Base-by-base conservation (phyloP, 225 moss, liverwort and hornwort species). In the Rhytidiadelphus loreus region DNA sequence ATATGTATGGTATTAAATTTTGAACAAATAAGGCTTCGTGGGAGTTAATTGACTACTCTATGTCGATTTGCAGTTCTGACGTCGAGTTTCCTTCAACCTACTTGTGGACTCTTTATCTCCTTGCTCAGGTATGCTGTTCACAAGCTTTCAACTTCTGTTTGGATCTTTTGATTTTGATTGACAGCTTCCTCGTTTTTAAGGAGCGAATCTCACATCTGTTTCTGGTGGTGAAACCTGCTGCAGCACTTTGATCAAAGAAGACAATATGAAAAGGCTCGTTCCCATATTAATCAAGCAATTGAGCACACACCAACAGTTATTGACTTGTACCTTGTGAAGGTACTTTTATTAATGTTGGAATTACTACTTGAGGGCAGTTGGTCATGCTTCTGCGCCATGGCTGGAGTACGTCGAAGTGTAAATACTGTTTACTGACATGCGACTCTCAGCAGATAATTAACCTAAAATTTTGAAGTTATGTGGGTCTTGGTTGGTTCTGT, bases 241-340 rank as follows among this genome's bases (percentile, higher is more conserved):
- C 90, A 97, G 92, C 98, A 99, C 87, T 97, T 93, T 70, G 98
- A 99, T 90, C 93, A 77, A 82, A 95, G 96, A 81, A 89, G 94
- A 72, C 92, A 92, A 70, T 96, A 90, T 84, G 93, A 94, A 53
- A 95, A 91, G 90, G 97, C 99, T 88, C 95, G 96, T 77, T 88
- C 83, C 41, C 94, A 93, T 86, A 96, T 99, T 48, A 93, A 97
- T 86, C 96, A 92, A 93, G 99, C 99, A 70, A 94, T 99, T 77
- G 88, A 70, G 73, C 99, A 99, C 86, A 97, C 99, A 28, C 99
- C 99, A 25, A 99, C 97, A 66, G 97, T 96, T 56, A 97, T 99
- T 86, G 99, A 99, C 88, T 91, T 97, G 75, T 99, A 99, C 64
- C 95, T 97, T 87, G 96, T 97, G 87, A 99, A 99, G 93, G 99